phyloP scores from a whole-genome alignment of 2,329 filamentous ascomycete genomes.

The Botryotinia convoluta region DNA sequence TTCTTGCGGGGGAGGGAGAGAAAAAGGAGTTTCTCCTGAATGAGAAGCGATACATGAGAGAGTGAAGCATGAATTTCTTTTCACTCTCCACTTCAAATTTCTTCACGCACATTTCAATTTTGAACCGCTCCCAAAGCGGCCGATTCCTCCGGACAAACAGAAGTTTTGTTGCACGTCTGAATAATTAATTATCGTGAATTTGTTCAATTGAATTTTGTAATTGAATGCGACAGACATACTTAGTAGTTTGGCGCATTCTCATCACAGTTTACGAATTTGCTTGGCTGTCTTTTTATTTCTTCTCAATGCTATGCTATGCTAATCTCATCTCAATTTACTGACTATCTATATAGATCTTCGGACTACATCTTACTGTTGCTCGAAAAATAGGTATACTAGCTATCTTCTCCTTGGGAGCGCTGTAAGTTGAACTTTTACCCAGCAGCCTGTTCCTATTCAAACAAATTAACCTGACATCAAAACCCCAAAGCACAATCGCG shows the following conservation, averaged over 20 bases:
- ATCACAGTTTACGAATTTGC: background rate
- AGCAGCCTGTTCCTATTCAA: fast-evolving
- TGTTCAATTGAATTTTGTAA: background rate
- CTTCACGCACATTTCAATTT: background rate
- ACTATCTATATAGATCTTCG: background rate
- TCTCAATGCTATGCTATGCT: background rate
- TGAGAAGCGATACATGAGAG: background rate
- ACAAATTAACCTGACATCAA: background rate
- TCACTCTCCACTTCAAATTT: background rate
- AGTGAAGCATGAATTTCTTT: background rate
- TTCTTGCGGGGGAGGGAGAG: background rate
- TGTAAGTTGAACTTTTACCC: background rate
- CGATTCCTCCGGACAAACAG: background rate
- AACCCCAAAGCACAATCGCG: conserved; percentile 5
- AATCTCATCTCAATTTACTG: background rate
- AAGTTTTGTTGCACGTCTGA: background rate
- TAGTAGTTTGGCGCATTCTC: background rate
- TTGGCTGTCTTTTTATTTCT: background rate
- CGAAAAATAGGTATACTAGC: conserved; percentile 16
- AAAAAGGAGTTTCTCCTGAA: background rate
- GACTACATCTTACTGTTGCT: background rate
- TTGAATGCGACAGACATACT: background rate
- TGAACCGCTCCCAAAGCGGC: background rate
- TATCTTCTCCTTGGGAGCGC: conserved; percentile 13
- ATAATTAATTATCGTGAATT: background rate